Conservation (phyloP, 2,329 filamentous ascomycete genomes). For the Xylariomycetidae sp. region DNA sequence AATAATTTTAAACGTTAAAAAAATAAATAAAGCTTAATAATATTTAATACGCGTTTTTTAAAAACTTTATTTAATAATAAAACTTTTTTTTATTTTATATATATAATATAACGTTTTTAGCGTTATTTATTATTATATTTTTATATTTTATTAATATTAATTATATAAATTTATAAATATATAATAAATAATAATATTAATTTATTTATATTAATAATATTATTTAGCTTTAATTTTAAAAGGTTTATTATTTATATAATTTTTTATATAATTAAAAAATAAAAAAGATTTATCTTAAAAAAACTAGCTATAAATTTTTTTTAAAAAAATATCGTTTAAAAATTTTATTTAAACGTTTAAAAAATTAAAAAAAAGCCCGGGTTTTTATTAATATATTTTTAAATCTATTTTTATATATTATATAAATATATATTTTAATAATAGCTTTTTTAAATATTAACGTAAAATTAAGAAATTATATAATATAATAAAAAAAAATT, state of each 20-base stretch:
- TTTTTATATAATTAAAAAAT: slow-evolving; percentile 3
- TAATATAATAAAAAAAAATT: slow-evolving; percentile 2
- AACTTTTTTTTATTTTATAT: no score
- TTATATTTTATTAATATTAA: slow-evolving; percentile 2
- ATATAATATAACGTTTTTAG: no score
- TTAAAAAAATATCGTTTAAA: slow-evolving; percentile 1
- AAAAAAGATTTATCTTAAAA: slow-evolving; percentile 3
- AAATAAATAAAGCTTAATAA: no score
- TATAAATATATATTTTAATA: neutral
- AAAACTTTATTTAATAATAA: no score
- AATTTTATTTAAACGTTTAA: no score
- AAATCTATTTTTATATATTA: slow-evolving; percentile 1
- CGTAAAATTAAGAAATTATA: slow-evolving; percentile 1
- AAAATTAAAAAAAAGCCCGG: no score
- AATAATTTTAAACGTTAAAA: no score
- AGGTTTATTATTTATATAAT: slow-evolving; percentile 4
- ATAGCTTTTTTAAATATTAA: no score
- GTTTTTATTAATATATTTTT: slow-evolving; percentile 3
- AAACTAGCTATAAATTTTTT: neutral
- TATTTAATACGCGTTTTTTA: no score
- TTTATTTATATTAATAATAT: slow-evolving; percentile 2
- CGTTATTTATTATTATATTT: slow-evolving; percentile 1
- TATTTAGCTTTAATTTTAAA: no score
- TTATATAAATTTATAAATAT: slow-evolving; percentile 1
- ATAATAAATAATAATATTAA: slow-evolving; percentile 1